Percentiles rank a stretch among this genome's conserved stretches.
These are phyloP conservation scores for Murraya paniculata DNA, from an alignment of 345 rosid species.

Conservation along the genomic window DNA sequence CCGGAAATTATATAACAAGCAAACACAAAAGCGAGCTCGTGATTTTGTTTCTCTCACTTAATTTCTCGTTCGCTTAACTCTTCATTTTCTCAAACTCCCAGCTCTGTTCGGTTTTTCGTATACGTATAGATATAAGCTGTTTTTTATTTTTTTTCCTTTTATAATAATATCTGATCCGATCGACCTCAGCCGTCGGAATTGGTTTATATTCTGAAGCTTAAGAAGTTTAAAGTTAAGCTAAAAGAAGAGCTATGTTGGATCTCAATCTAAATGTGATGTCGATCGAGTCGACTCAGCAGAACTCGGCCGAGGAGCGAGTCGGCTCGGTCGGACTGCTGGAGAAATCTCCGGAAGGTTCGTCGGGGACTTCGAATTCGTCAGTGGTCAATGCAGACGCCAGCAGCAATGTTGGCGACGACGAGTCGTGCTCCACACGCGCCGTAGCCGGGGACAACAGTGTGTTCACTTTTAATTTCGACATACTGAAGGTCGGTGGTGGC, in stretches of 20 bases:
- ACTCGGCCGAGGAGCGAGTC: conserved; percentile 35
- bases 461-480: conserved; percentile 60
- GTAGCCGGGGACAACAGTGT: conserved; percentile 24
- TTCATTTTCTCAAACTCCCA: background rate
- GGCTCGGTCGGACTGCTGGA: conserved; percentile 29
- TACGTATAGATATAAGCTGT: background rate
- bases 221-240: background rate
- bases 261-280: conserved; percentile 68
- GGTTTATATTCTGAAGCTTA: conserved; percentile 10
- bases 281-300: conserved; percentile 51
- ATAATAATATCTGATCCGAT: conserved; percentile 20
- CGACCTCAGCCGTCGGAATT: conserved; percentile 22
- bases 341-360: conserved; percentile 45
- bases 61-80: conserved; percentile 9
- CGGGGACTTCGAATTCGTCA: conserved; percentile 85
- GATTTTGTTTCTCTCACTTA: background rate
- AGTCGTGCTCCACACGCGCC: conserved; percentile 64
- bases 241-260: conserved; percentile 66
- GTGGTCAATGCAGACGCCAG: conserved; percentile 71
- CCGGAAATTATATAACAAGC: conserved; percentile 2
- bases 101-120: background rate
- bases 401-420: conserved; percentile 56
- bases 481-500: conserved; percentile 50
- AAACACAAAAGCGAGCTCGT: background rate
- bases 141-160: background rate